A percentile compares a stretch with the other conserved stretches of the same genome.
These are phyloP conservation scores for Leccinum longicurvipes DNA, from an alignment of 768 basidiomycete species.

Conservation along the genomic window DNA sequence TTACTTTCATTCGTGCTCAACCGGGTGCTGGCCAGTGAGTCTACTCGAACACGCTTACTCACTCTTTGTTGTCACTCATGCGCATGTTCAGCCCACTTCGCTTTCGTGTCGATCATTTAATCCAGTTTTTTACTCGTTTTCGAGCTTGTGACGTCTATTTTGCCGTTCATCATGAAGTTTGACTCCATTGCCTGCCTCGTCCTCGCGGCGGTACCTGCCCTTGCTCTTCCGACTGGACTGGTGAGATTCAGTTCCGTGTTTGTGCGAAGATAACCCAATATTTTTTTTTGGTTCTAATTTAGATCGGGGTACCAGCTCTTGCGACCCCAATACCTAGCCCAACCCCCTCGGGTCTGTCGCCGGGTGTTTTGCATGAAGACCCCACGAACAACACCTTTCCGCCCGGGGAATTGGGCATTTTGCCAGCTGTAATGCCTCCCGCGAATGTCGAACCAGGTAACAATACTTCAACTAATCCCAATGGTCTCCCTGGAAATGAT, in stretches of 20 bases:
- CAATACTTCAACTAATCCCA: too few species aligned
- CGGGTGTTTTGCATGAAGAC: too few species aligned
- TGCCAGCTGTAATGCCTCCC: too few species aligned
- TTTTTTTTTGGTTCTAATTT: neutral
- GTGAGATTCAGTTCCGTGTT: neutral
- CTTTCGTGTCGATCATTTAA: neutral
- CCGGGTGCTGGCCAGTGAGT: neutral
- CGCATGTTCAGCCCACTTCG: neutral
- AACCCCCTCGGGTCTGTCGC: too few species aligned
- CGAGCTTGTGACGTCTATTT: neutral
- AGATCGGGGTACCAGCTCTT: neutral
- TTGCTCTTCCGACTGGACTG: neutral
- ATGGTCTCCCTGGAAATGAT: too few species aligned
- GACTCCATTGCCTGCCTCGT: neutral
- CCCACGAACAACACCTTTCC: too few species aligned
- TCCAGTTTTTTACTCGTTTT: neutral
- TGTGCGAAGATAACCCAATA: neutral
- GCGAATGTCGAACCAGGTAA: too few species aligned
- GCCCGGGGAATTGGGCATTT: too few species aligned
- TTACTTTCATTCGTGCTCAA: neutral
- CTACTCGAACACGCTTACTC: neutral
- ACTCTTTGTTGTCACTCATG: neutral
- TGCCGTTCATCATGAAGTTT: neutral
- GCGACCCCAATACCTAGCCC: too few species aligned
- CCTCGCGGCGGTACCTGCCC: neutral